Evolutionary conservation across 768 basidiomycete genomes (phyloP).

Genomic region (Collybia sordida): DNA sequence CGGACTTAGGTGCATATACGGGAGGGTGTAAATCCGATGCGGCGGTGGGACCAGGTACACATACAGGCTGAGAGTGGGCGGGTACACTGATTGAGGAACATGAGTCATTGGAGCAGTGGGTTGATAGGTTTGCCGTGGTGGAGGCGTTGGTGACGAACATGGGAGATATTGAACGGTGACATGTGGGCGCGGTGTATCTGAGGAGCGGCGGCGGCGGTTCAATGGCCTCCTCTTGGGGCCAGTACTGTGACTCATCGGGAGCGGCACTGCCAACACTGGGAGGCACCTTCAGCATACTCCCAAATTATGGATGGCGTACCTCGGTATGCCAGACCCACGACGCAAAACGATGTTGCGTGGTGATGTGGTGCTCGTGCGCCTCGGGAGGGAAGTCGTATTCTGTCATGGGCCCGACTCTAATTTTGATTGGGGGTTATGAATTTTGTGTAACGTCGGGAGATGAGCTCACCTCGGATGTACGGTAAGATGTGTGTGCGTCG

Average conservation of each 20-base stretch:
- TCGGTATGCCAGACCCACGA: conserved; percentile 40
- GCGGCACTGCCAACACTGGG: neutral
- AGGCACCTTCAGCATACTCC: conserved; percentile 9
- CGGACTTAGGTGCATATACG: no score
- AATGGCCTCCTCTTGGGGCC: neutral
- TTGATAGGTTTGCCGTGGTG: neutral
- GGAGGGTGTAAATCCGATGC: no score
- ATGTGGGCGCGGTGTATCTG: neutral
- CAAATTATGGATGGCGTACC: conserved; percentile 12
- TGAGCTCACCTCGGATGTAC: no score
- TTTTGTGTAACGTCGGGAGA: no score
- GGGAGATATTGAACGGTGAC: no score
- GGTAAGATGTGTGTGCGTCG: no score
- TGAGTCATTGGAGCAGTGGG: neutral
- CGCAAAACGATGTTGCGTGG: conserved; percentile 38
- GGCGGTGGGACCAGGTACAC: neutral
- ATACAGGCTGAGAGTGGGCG: neutral
- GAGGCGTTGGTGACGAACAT: neutral
- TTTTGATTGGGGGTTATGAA: no score
- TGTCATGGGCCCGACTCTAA: conserved; percentile 28
- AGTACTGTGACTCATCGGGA: neutral
- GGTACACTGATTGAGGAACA: neutral
- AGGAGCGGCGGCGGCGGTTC: conserved; percentile 2
- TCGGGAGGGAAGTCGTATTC: conserved; percentile 53
- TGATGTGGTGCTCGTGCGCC: conserved; percentile 41